Base-by-base conservation (phyloP, 225 moss, liverwort and hornwort species). In the Thuidium tamariscinum region DNA sequence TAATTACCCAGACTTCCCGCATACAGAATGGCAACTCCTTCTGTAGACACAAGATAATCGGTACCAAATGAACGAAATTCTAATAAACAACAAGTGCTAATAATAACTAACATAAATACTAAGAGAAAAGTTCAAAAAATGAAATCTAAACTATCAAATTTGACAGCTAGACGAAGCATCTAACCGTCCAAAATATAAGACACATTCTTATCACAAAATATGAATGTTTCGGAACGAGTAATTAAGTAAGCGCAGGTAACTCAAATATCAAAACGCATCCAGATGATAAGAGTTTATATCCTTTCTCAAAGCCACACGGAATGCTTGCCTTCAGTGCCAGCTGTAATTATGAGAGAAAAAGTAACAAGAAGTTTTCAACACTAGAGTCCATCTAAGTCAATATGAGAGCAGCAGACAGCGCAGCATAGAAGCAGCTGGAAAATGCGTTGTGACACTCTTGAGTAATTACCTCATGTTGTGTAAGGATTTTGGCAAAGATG, bases 1-100 rank as follows among this genome's bases (percentile, higher is more conserved):
- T 96, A 56, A 99, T 94, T 74, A 97, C 99, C 99, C 99, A 99
- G 54, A 96, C 87, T 90, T 99, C 99, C 85, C 95, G 95, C 88
- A 99, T 94, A 91, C 99, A 99, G 89, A 99, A 99, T 81, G 99
- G 97, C 87, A 97, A 90, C 65, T 88, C 91, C 90, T 93, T 95
- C 97, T 98, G 65, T 44, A 77, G 84, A 84, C 85, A 84, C 57
- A 83, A n/a, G 64, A 84, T 27, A 51, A 87, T 62, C 36, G 78
- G 27, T 44, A 69, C 37, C 84, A 76, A 76, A 86, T 88, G 49
- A 89, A 88, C 16, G 34, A 91, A 82, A 74, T 79, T 25, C 57
- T 67, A 23, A 72, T 41, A 22, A 22, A 27, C 57, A 71, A 41
- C 4, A 64, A 72, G 62, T 46, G 76, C 84, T 57, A 52, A 90